These are phyloP conservation scores for Mycena vulgaris DNA, from an alignment of 768 basidiomycete species.

Conservation along the genomic window DNA sequence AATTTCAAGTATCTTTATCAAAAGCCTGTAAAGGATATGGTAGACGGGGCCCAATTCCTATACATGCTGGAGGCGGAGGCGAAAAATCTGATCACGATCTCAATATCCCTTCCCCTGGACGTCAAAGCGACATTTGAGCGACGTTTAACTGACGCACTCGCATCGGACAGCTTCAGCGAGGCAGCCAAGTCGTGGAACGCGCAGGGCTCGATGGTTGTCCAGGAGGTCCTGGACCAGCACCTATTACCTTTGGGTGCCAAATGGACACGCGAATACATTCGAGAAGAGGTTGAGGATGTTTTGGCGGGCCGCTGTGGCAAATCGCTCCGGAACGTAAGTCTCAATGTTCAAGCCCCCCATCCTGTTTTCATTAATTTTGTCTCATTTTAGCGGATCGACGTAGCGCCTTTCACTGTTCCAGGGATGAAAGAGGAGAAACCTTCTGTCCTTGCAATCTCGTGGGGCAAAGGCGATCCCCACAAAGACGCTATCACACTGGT, in stretches of 20 bases:
- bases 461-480: slow-evolving; percentile 95
- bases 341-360: slow-evolving; percentile 6
- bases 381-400: slow-evolving; percentile 79
- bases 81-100: slow-evolving; percentile 87
- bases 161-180: slow-evolving; percentile 88
- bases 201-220: slow-evolving; percentile 83
- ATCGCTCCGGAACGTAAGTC: slow-evolving; percentile 77
- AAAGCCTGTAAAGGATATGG: slow-evolving; percentile 82
- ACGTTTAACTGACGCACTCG: slow-evolving; percentile 84
- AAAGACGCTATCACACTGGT: slow-evolving; percentile 91
- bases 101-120: slow-evolving; percentile 76
- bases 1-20: slow-evolving; percentile 94
- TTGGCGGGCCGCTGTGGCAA: slow-evolving; percentile 79
- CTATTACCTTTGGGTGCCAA: slow-evolving; percentile 89
- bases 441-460: slow-evolving; percentile 90
- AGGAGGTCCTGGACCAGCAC: slow-evolving; percentile 83
- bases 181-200: slow-evolving; percentile 93
- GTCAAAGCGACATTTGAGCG: slow-evolving; percentile 80
- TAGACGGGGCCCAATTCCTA: slow-evolving; percentile 84
- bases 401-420: slow-evolving; percentile 77
- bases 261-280: slow-evolving; percentile 90
- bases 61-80: slow-evolving; percentile 92
- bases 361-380: slow-evolving; percentile 33
- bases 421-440: slow-evolving; percentile 82
- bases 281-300: slow-evolving; percentile 92